Evolutionary conservation across 331 rosid genomes (phyloP).

Genomic region (Quercus tomentella): DNA sequence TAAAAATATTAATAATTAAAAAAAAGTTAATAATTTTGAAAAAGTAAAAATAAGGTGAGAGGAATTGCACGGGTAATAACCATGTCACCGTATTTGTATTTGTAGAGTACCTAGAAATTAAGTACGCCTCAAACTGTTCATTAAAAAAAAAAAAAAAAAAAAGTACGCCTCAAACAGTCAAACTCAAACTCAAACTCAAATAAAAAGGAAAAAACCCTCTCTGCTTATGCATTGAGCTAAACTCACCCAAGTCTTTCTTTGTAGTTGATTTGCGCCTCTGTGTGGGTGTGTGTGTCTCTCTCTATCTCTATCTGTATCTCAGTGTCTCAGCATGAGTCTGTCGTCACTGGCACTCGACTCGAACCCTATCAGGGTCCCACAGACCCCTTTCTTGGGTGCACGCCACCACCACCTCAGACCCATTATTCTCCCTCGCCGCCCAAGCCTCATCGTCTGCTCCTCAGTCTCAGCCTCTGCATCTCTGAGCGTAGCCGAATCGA

Average conservation of each 20-base stretch:
- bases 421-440: constrained; percentile 4
- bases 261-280: too few relatives aligned
- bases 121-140: too few relatives aligned
- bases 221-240: not conserved
- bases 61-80: too few relatives aligned
- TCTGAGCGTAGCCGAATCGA: constrained; percentile 41
- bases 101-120: too few relatives aligned
- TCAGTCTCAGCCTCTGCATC: constrained; percentile 43
- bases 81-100: too few relatives aligned
- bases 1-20: too few relatives aligned
- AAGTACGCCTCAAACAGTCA: too few relatives aligned
- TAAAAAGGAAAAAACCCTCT: too few relatives aligned
- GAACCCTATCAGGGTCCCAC: constrained; percentile 11
- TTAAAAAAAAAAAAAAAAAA: too few relatives aligned
- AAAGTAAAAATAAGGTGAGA: too few relatives aligned
- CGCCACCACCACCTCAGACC: not conserved
- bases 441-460: constrained; percentile 48
- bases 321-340: constrained; percentile 32
- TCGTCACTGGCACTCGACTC: constrained; percentile 44
- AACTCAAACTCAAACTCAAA: too few relatives aligned
- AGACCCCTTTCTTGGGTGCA: not conserved
- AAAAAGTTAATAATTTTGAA: too few relatives aligned
- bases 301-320: not conserved
- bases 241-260: not conserved
- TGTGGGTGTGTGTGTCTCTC: not conserved